Base-by-base conservation (phyloP, 139 green algal species). In the Micromonas pusilla region DNA sequence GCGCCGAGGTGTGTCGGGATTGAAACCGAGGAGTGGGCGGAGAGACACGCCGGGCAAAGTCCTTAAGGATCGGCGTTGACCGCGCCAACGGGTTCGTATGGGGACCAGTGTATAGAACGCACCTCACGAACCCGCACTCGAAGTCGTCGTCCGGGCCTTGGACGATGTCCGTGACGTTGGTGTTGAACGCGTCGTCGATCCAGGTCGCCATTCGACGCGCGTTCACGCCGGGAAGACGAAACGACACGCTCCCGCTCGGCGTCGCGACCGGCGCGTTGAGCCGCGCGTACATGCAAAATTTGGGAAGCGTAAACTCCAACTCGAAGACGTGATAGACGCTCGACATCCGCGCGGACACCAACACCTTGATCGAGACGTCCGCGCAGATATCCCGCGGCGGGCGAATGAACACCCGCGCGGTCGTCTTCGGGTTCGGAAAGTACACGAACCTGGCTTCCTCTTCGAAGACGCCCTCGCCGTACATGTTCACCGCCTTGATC, bases 221-320 rank as follows among this genome's bases (percentile, higher is more conserved):
- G n/a, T n/a, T n/a, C n/a, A n/a, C n/a, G n/a, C n/a, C n/a, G n/a
- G n/a, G n/a, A n/a, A n/a, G 53, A 20, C 53, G 20, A 21, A 64
- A 26, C 53, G 21, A 64, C 53, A 64, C 20, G 20, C 20, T 21
- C 53, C 20, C 21, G 20, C 53, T 21, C 53, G 53, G 53, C 53
- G 21, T 64, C 53, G 20, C 53, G 20, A 20, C 20, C 20, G 21
- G 63, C 28, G 28, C 63, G 13, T 36, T 36, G 63, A 85, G 73
- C 21, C 66, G 71, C 26, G 81, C 86, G 72, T 91, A 94, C 85
- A 91, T 89, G n/a, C 80, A 63, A 76, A 91, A 94, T 77, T 89
- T 91, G 45, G 87, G 84, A 52, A 94, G 79, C 60, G 85, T 81
- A n/a, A 88, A 84, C 36, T 92, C 85, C 38, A 90, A 74, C 70